Base-by-base conservation (phyloP, 306 rosid species). In the Quillaja saponaria region DNA sequence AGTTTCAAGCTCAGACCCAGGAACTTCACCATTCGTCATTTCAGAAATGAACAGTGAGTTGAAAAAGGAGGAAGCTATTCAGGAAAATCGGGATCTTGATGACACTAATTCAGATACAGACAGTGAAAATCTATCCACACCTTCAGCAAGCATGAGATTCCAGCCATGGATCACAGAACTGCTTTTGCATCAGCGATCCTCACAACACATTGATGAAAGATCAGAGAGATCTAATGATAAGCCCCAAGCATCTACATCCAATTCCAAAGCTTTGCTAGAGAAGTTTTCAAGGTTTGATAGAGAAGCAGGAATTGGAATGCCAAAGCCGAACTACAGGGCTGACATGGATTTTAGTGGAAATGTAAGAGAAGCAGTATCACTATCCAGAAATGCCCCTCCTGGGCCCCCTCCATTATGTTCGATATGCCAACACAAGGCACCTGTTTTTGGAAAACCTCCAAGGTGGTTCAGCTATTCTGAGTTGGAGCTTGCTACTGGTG, bases 401-500 rank as follows among this genome's bases (percentile, higher is more conserved):
- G 95, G 95, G 11, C 95, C 99, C 0, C 99, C 97, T 78, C 99
- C 99, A 34, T 49, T 94, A 38, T 94, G 99, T 34, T 94, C 99
- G 45, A 94, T 94, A 76, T 94, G 99, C 58, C 97, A 94, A 67
- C 99, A 94, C 80, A 94, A 94, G 78, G 99, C 99, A 34, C 99
- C 99, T 51, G 94, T 85, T 48, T 92, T 94, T 64, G 99, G 99
- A 55, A 89, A 94, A 61, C 97, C 99, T 70, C 99, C 99, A 33
- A 81, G 81, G 68, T 87, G 95, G 95, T 94, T 89, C 76, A 82
- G 87, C 82, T 94, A 86, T 75, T 87, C 87, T 1, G 99, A 94
- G 70, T 77, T 94, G 46, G 97, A 94, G 78, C 91, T 87, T 54
- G 96, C 99, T 18, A 94, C 99, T 1, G 95, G 97, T 41, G 96